Conservation (phyloP, 2,329 filamentous ascomycete genomes). For the Proliferodiscus dingleyae region DNA sequence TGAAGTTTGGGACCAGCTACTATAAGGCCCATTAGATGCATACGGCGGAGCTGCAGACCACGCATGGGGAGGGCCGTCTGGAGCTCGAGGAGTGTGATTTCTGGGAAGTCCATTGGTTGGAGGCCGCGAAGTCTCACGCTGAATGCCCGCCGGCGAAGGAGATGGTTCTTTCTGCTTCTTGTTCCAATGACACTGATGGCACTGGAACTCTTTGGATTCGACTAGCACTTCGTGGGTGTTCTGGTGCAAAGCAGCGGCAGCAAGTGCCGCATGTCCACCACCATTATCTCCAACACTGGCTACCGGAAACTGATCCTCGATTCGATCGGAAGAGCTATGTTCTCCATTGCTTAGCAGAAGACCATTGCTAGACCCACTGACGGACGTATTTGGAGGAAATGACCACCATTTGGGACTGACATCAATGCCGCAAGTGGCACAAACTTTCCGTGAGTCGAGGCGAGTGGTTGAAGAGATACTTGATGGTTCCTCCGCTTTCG, state of each 20-base stretch:
- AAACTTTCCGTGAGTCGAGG: slow-evolving; percentile 43
- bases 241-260: slow-evolving; percentile 30
- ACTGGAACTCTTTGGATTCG: slow-evolving; percentile 54
- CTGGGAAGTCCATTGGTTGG: slow-evolving; percentile 26
- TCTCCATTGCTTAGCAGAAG: slow-evolving; percentile 13
- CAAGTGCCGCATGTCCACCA: slow-evolving; percentile 28
- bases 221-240: slow-evolving; percentile 18
- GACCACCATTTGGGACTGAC: slow-evolving; percentile 70
- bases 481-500: slow-evolving; percentile 24
- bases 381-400: slow-evolving; percentile 13
- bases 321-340: slow-evolving; percentile 3
- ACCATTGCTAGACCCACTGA: background rate
- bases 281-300: slow-evolving; percentile 8
- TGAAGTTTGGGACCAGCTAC: slow-evolving; percentile 48
- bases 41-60: slow-evolving; percentile 36
- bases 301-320: slow-evolving; percentile 10
- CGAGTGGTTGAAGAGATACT: slow-evolving; percentile 4
- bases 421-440: slow-evolving; percentile 62
- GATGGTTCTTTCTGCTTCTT: slow-evolving; percentile 37
- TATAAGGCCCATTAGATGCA: slow-evolving; percentile 35
- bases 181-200: slow-evolving; percentile 64
- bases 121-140: slow-evolving; percentile 17
- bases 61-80: slow-evolving; percentile 27
- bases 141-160: slow-evolving; percentile 15
- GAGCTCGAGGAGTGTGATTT: slow-evolving; percentile 23